Evolutionary conservation across 2,329 filamentous ascomycete genomes (phyloP).

Genomic region (Sclerotinia minor): DNA sequence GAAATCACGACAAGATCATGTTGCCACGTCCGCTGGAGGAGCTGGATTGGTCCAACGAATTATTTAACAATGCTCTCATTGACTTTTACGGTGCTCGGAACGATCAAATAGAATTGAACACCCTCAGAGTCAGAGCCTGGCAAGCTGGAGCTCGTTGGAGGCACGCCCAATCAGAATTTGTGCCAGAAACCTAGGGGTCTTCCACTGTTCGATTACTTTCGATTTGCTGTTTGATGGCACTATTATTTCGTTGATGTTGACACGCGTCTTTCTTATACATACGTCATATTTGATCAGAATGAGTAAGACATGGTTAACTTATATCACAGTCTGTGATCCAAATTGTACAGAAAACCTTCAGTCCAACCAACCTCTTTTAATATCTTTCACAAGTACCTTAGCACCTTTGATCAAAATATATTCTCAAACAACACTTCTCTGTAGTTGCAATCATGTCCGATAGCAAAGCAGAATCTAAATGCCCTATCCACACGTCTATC

Average conservation of each 20-base stretch:
- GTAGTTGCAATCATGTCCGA: neutral
- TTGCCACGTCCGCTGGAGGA: neutral
- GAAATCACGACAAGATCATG: neutral
- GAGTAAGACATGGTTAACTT: neutral
- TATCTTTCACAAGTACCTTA: neutral
- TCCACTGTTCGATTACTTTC: neutral
- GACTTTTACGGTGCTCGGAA: slow-evolving; percentile 1
- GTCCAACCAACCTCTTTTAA: neutral
- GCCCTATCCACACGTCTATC: neutral
- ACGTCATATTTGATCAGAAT: neutral
- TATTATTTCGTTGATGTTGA: neutral
- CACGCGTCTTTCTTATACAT: neutral
- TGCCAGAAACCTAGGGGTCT: neutral
- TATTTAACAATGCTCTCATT: slow-evolving; percentile 8
- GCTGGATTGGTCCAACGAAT: neutral
- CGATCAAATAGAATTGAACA: neutral
- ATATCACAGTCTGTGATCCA: neutral
- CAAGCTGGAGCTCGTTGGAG: slow-evolving; percentile 16
- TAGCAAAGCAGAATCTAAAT: neutral
- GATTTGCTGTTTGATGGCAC: neutral
- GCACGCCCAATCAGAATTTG: neutral
- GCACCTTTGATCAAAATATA: neutral
- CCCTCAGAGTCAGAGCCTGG: neutral
- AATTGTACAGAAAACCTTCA: neutral
- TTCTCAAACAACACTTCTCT: neutral